Evolutionary conservation across 192 early-diverging fungal species (phyloP), one percentile per base, ranked within the genome.

Genomic region (Gonapodya sp.): DNA sequence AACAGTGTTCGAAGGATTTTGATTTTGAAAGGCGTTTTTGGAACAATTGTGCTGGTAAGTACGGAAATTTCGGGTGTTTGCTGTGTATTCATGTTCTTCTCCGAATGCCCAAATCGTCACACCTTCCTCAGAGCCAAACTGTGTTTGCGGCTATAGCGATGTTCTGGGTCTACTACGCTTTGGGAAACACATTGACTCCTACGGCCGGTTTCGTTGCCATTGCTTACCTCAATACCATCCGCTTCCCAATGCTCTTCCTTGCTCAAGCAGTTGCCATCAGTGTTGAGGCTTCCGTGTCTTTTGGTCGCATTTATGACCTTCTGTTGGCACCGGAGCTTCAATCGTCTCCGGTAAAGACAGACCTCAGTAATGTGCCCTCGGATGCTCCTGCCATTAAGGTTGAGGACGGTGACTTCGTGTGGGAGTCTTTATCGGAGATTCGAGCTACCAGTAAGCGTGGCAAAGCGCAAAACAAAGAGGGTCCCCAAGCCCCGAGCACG

Each of bases 271-370:
- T 91, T 31, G 87, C 84, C 77, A 81, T 81, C 2, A 78, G 78
- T 18, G 89, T 87, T 34, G 89, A 91, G 35, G 87, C 87, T 81
- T 84, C 82, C 34, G 86, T 91, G 31, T 89, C 87, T 16, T 36
- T 89, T 37, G 75, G 78, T 1, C 84, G 90, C 73, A 89, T 91
- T 35, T 79, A 85, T 79, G 87, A 83, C 18, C 78, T 94, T 73
- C 79, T 92, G 35, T 81, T 90, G 36, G 90, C 90, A 0, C 84
- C 89, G 31, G 93, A 95, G 80, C 81, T 93, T 1, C 90, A 93
- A 36, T 81, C 80, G 18, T 81, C 87, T 35, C 84, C 87, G 0
- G 78, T 89, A 24, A 86, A 89, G 78, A 36, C 81, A 0, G 79
- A 86, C 35, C 79, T 81, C 30, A 64, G 46, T 24, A 24, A 24